phyloP scores from a whole-genome alignment of 148 eudicot species.

The Vaccinium darrowii region DNA sequence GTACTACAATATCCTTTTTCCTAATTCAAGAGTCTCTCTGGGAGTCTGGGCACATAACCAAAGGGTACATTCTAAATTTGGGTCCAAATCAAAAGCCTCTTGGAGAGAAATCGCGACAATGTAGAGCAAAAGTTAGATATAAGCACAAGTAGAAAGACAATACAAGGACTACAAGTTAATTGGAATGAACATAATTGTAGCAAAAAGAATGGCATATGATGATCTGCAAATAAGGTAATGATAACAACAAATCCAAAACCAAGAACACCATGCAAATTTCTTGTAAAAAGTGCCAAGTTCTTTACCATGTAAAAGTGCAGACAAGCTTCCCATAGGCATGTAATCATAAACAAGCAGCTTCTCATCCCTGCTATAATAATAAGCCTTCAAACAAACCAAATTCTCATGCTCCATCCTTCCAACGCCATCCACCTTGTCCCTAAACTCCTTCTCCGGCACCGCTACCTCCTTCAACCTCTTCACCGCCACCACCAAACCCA shows the following conservation, averaged over 20 bases:
- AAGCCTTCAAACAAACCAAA: constrained; percentile 29
- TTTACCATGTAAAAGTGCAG: constrained; percentile 35
- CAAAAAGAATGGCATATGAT: neutral
- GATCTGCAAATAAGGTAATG: neutral
- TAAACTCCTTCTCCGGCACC: constrained; percentile 26
- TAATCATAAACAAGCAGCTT: constrained; percentile 33
- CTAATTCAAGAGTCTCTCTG: neutral
- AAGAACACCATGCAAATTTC: neutral
- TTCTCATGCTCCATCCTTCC: constrained; percentile 27
- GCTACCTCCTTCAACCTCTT: constrained; percentile 30
- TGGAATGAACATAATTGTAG: neutral
- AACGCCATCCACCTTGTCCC: constrained; percentile 17
- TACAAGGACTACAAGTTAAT: neutral
- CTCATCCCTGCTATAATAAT: constrained; percentile 32
- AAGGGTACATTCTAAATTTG: neutral
- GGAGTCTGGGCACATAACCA: neutral
- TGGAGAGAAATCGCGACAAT: neutral
- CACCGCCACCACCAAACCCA: constrained; percentile 29
- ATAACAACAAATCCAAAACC: neutral
- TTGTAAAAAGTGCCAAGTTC: neutral
- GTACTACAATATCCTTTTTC: neutral
- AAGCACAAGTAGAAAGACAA: neutral
- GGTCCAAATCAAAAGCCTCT: neutral
- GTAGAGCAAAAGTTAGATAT: neutral
- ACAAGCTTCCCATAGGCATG: constrained; percentile 31